Evolutionary conservation across 2,329 filamentous ascomycete species (phyloP).

Genomic region (Parastagonospora avenae): DNA sequence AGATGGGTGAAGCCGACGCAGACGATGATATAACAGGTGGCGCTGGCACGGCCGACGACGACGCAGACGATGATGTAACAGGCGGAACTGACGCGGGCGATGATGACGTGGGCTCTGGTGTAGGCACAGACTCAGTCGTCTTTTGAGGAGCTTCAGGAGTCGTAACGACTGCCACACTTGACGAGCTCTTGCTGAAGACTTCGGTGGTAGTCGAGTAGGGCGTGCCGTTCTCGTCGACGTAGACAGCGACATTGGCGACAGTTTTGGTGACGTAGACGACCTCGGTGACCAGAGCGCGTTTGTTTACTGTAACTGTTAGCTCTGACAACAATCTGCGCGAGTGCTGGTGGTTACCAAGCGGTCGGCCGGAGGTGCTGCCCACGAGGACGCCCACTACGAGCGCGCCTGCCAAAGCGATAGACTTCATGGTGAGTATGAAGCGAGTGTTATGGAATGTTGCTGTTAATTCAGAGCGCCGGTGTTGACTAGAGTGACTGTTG

Average conservation of each 20-base stretch:
- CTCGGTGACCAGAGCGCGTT: constrained; percentile 41
- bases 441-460: constrained; percentile 38
- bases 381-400: constrained; percentile 44
- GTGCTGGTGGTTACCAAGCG: constrained; percentile 34
- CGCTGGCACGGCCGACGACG: constrained; percentile 5
- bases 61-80: constrained; percentile 1
- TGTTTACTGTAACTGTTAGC: constrained; percentile 29
- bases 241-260: constrained; percentile 37
- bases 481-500: constrained; percentile 11
- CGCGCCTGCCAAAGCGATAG: constrained; percentile 44
- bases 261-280: constrained; percentile 37
- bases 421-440: constrained; percentile 53
- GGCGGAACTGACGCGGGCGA: constrained; percentile 2
- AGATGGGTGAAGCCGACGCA: constrained; percentile 10
- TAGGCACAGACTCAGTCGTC: constrained; percentile 8
- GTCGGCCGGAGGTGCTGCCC: constrained; percentile 52
- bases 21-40: constrained; percentile 4
- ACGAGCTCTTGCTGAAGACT: constrained; percentile 9
- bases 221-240: constrained; percentile 36
- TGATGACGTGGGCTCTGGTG: constrained; percentile 1
- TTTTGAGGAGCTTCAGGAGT: constrained; percentile 3
- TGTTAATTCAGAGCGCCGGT: constrained; percentile 24
- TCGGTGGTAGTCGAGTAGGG: constrained; percentile 34
- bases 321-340: not conserved
- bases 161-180: constrained; percentile 15